Base-by-base conservation (phyloP, 1,284 basidiomycete genomes). In the Melanopsichium pennsylvanicum region DNA sequence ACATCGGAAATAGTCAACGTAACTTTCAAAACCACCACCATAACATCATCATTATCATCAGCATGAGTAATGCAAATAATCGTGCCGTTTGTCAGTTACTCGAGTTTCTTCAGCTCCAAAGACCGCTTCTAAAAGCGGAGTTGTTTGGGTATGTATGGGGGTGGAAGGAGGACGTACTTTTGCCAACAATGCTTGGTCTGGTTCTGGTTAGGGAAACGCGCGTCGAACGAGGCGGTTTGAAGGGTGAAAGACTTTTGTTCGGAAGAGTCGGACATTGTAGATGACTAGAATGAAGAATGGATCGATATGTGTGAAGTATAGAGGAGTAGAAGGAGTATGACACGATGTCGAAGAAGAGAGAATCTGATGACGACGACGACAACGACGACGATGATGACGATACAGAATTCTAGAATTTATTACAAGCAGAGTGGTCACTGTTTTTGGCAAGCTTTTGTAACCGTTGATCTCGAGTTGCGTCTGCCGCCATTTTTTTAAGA, bases 1-100 rank as follows among this genome's bases (percentile, higher is more conserved):
- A 83, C 96, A 99, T 84, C 95, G 96, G 89, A 92, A 92, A 86
- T 95, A 96, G 84, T 98, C 82, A 64, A 79, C 72, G 61, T 78
- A 79, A 74, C 75, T 79, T 47, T 16, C 10, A n/a, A 9, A 42
- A 21, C 36, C 31, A 16, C 2, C 26, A n/a, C 36, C 10, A 22
- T 27, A 16, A 31, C 27, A 23, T 9, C 29, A 36, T 57, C 39
- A 54, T 37, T 26, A 6, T 25, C 26, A 22, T 7, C 29, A 16
- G 22, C 36, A 29, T 29, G 27, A 29, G 16, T 34, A 6, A n/a
- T 34, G 16, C 11, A 34, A 40, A n/a, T n/a, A n/a, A n/a, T n/a
- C n/a, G n/a, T n/a, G n/a, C n/a, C n/a, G n/a, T n/a, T n/a, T n/a
- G n/a, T n/a, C n/a, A n/a, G n/a, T n/a, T n/a, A n/a, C n/a, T n/a